A percentile compares a stretch with the other conserved stretches of the same genome.
Conservation (phyloP, 257 asterid species). For the Solanum bukasovii region DNA sequence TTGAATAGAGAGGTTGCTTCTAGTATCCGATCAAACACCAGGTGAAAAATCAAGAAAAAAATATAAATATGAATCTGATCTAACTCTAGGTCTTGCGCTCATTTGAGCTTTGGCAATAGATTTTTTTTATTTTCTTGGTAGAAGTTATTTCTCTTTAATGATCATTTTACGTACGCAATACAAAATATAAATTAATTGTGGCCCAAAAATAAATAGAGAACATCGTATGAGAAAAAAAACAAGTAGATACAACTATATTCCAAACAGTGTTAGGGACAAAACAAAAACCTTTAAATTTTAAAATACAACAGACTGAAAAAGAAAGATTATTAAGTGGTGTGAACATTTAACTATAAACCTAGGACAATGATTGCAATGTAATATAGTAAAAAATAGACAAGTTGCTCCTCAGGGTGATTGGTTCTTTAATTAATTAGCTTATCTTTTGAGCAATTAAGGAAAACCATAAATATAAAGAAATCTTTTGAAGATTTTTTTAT, state of each 20-base stretch:
- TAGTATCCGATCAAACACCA: not conserved
- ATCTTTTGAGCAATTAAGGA: not conserved
- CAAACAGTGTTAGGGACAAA: not conserved
- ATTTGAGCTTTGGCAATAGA: not conserved
- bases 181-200: not conserved
- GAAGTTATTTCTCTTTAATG: not conserved
- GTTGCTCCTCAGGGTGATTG: not conserved
- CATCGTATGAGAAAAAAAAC: not conserved
- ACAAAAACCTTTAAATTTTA: not conserved
- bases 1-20: not conserved
- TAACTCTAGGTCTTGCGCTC: not conserved
- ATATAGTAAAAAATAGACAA: not conserved
- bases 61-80: not conserved
- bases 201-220: not conserved
- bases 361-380: not conserved
- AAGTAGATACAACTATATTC: not conserved
- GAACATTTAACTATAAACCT: not conserved
- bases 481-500: not conserved
- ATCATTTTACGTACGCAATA: no score
- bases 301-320: not conserved
- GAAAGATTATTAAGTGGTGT: not conserved
- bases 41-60: not conserved
- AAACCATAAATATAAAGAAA: not conserved
- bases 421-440: not conserved
- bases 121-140: not conserved